Evolutionary conservation across 352 stramenopile genomes (phyloP).

Genomic region (Lagenidium sp.): DNA sequence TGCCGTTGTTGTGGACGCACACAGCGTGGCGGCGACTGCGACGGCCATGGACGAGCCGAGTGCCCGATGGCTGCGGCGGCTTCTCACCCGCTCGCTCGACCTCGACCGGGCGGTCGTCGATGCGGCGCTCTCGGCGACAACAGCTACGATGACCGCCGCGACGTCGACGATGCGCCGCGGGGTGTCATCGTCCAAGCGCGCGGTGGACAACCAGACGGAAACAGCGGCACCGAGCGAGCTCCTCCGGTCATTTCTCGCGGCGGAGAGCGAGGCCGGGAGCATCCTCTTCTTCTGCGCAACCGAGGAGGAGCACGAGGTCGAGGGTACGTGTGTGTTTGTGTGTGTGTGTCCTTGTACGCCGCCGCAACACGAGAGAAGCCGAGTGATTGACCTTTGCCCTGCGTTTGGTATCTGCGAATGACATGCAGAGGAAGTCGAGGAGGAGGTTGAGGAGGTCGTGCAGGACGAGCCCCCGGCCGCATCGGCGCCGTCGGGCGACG

Average conservation of each 20-base stretch:
- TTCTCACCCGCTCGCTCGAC: constrained; percentile 54
- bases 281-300: constrained; percentile 71
- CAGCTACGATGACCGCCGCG: too few relatives aligned
- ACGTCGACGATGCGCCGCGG: too few relatives aligned
- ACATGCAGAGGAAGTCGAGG: constrained; percentile 58
- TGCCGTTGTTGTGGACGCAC: too few relatives aligned
- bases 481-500: constrained; percentile 5
- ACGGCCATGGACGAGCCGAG: constrained; percentile 45
- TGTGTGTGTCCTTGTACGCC: too few relatives aligned
- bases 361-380: too few relatives aligned
- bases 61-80: constrained; percentile 45
- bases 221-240: constrained; percentile 22
- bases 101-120: constrained; percentile 47
- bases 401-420: not conserved
- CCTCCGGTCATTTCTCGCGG: constrained; percentile 49
- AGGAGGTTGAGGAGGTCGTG: constrained; percentile 58
- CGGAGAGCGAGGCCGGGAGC: constrained; percentile 40
- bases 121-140: constrained; percentile 27
- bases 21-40: too few relatives aligned
- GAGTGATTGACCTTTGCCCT: not conserved
- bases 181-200: constrained; percentile 16
- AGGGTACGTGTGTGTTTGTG: constrained; percentile 21
- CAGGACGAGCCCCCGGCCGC: constrained; percentile 14
- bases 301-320: constrained; percentile 55
- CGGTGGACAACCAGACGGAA: constrained; percentile 28